Conservation (phyloP, 176 grass and related monocot genomes). For the Melocanna baccifera region DNA sequence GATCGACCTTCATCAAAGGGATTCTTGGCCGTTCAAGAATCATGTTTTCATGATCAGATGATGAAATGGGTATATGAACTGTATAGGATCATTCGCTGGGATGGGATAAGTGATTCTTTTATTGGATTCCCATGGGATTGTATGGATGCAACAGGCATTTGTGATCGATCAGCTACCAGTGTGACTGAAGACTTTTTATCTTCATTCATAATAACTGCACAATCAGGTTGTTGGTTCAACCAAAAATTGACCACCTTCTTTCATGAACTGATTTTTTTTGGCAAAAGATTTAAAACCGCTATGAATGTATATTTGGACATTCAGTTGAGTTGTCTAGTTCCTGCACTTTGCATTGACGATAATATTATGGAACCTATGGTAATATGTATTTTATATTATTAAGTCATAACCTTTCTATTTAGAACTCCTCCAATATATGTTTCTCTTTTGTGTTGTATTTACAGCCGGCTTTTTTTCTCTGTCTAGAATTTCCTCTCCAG, state of each 20-base stretch:
- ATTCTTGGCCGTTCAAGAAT: too few relatives aligned
- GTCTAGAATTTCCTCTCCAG: slow-evolving; percentile 42
- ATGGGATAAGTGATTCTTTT: slow-evolving; percentile 19
- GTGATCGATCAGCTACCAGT: not conserved
- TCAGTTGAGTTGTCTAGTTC: not conserved
- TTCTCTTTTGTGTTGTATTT: slow-evolving; percentile 23
- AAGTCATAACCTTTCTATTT: not conserved
- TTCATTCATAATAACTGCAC: not conserved
- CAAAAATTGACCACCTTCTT: not conserved
- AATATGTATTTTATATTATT: not conserved
- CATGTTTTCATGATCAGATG: too few relatives aligned
- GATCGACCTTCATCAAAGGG: too few relatives aligned
- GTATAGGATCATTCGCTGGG: not conserved
- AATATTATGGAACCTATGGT: not conserved
- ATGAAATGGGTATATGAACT: not conserved
- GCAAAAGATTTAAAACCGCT: not conserved
- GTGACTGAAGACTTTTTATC: too few relatives aligned
- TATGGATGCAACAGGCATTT: not conserved
- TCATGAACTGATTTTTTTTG: not conserved
- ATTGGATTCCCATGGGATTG: not conserved
- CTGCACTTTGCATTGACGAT: not conserved
- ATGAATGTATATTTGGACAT: not conserved
- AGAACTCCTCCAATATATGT: not conserved
- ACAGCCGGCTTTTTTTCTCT: slow-evolving; percentile 5
- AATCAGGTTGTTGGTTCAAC: not conserved